Evolutionary conservation across 495 filamentous ascomycete genomes (phyloP), one percentile per base, ranked within the genome.

Genomic region (Aspergillus affinis): DNA sequence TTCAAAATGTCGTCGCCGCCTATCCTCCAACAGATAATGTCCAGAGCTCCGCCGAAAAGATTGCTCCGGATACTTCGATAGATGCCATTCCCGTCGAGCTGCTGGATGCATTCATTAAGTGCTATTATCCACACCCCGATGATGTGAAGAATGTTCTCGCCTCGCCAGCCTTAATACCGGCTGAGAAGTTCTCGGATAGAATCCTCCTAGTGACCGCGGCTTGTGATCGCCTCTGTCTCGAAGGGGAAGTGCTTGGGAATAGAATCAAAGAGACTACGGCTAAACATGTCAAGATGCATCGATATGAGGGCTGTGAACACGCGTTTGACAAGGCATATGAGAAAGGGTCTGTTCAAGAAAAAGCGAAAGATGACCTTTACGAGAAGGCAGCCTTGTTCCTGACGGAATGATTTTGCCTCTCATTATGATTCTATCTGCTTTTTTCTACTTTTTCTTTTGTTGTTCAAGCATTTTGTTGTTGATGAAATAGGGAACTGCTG

Each of bases 1-100:
- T 82, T 60, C 63, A 61, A 45, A 67, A 66, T 8, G n/a, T 78
- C 10, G 20, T 82, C 21, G 67, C 72, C 3, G 74, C 78, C 56
- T 82, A 81, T 53, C 78, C 79, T 15, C 18, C 18, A 20, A 51
- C 48, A 12, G 48, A 51, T 23, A 20, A 27, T 1, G 13, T 20
- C 48, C n/a, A 51, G 26, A 26, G 48, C 12, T 20, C 48, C 6
- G 21, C n/a, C 6, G 19, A 51, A 5, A 51, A 21, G 26, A 26
- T 26, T 15, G 48, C 18, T 8, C 48, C 48, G 5, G 9, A 51
- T 21, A 20, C 48, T 23, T 51, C 48, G 13, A 9, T 15, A 23
- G 48, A 51, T 23, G 19, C 6, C 15, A 17, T 20, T 23, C 49
- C 49, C 5, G 23, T 29, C 49, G 49, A 51, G 7, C 21, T 51